Conservation (phyloP, 2,329 filamentous ascomycete species). For the Cladosporium sp. region DNA sequence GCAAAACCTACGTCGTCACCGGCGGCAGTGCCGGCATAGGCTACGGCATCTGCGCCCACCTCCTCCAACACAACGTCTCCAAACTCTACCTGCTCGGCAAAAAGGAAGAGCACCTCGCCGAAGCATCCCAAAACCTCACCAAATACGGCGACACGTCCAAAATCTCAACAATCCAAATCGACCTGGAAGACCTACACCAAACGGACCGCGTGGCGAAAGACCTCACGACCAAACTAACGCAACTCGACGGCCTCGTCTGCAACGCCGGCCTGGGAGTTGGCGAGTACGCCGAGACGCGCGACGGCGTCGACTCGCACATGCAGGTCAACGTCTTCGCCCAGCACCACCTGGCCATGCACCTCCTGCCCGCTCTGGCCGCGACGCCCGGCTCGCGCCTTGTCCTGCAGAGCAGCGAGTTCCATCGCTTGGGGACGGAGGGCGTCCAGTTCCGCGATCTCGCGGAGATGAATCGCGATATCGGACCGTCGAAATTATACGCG, state of each 20-base stretch:
- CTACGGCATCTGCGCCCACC: conserved; percentile 49
- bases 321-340: conserved; percentile 50
- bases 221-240: conserved; percentile 39
- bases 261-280: conserved; percentile 51
- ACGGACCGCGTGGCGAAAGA: conserved; percentile 43
- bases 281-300: conserved; percentile 45
- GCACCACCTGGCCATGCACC: conserved; percentile 44
- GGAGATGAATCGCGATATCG: conserved; percentile 49
- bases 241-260: conserved; percentile 45
- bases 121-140: conserved; percentile 40
- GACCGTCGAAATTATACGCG: conserved; percentile 45
- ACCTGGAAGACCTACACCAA: conserved; percentile 44
- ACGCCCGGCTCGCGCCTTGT: conserved; percentile 46
- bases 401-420: conserved; percentile 48
- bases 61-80: conserved; percentile 47
- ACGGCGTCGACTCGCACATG: conserved; percentile 50
- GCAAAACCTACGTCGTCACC: conserved; percentile 25
- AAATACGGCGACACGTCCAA: conserved; percentile 43
- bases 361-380: conserved; percentile 43
- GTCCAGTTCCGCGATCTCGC: conserved; percentile 41
- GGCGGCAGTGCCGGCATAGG: conserved; percentile 29
- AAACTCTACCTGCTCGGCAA: conserved; percentile 48
- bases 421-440: conserved; percentile 36
- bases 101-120: conserved; percentile 46
- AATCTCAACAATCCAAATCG: conserved; percentile 44